Evolutionary conservation across 768 basidiomycete species (phyloP).

Genomic region (Brasilioporus rufonigricans): DNA sequence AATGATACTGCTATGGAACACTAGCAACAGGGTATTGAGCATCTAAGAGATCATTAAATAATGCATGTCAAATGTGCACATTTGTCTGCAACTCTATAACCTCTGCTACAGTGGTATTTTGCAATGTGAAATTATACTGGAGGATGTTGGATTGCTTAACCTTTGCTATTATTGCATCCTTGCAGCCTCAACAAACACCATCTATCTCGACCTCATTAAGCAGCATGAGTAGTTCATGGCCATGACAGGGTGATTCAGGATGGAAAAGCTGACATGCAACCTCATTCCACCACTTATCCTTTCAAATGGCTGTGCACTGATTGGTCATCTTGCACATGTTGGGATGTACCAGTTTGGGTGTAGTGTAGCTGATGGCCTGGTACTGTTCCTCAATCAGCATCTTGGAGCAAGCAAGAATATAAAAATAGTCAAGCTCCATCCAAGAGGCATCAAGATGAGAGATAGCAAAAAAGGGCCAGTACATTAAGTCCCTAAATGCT

Average conservation of each 20-base stretch:
- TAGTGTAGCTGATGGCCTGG: neutral
- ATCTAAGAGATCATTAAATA: too few species aligned
- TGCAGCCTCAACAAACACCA: too few species aligned
- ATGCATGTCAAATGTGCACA: too few species aligned
- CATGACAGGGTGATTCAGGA: neutral
- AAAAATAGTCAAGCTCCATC: neutral
- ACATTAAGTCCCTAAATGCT: neutral
- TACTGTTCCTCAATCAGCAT: neutral
- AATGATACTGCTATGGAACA: too few species aligned
- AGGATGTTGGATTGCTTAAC: too few species aligned
- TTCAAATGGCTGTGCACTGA: neutral
- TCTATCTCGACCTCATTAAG: too few species aligned
- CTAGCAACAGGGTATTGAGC: too few species aligned
- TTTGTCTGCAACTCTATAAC: too few species aligned
- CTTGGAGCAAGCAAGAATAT: neutral
- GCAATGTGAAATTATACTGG: too few species aligned
- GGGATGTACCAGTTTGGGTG: neutral
- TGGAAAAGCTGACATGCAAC: neutral
- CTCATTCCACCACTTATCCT: neutral
- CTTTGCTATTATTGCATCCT: too few species aligned
- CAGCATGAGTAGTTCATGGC: too few species aligned
- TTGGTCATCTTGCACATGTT: neutral
- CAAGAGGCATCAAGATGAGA: neutral
- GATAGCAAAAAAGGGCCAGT: slow-evolving; percentile 4
- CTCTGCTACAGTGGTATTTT: too few species aligned